phyloP scores from a whole-genome alignment of 2,329 filamentous ascomycete genomes.

The Fusarium virguliforme region DNA sequence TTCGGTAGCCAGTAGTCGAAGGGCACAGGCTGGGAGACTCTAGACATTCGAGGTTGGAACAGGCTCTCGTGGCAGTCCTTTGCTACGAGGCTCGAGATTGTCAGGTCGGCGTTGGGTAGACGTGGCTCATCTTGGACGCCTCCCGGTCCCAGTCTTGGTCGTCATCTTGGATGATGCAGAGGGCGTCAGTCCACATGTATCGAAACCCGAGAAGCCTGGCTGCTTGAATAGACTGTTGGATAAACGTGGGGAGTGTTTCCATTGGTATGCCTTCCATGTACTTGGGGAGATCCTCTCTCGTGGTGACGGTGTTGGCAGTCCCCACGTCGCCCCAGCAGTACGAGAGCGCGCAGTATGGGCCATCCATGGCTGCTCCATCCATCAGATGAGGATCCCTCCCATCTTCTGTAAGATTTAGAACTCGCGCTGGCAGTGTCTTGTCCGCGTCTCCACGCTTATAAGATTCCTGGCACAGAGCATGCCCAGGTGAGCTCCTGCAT shows the following conservation, averaged over 20 bases:
- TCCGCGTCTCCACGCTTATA: not conserved
- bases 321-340: slow-evolving; percentile 7
- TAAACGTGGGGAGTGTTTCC: not conserved
- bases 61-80: not conserved
- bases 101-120: slow-evolving; percentile 8
- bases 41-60: not conserved
- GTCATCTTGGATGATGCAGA: slow-evolving; percentile 6
- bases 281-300: not conserved
- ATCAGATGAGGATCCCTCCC: not conserved
- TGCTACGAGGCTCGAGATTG: not conserved
- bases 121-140: slow-evolving; percentile 2
- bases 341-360: slow-evolving; percentile 1
- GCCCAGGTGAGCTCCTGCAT: not conserved
- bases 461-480: not conserved
- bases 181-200: slow-evolving; percentile 10
- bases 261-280: not conserved
- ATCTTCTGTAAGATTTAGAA: not conserved
- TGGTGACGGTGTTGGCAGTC: not conserved
- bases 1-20: slow-evolving; percentile 4
- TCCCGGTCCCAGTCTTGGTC: not conserved
- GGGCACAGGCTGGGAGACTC: not conserved
- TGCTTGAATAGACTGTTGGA: not conserved
- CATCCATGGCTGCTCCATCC: not conserved
- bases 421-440: not conserved
- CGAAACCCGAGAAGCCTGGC: not conserved